Evolutionary conservation across 1,139 yeast species (phyloP), one percentile per base, ranked within the genome.

Genomic region (Magnusiomyces tetraspermus): DNA sequence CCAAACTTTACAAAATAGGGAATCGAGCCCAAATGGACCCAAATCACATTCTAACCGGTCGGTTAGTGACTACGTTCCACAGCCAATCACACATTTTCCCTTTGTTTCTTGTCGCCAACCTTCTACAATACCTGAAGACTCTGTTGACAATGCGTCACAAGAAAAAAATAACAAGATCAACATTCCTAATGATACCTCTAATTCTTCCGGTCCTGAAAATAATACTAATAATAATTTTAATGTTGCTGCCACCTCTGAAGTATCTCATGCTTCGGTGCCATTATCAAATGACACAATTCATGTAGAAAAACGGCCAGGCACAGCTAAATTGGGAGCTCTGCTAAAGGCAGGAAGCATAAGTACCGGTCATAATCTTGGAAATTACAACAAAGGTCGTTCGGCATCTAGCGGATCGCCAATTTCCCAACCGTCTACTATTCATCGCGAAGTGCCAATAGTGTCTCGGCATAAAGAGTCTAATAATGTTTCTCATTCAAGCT

Each of bases 41-140:
- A 33, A 8, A 4, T 8, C 17, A 15, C 17, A 33, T 15, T 38
- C 42, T 10, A 38, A 19, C n/a, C 46, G 56, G n/a, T 50, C 50
- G 6, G 51, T 53, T n/a, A 49, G 53, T 37, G 56, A 53, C n/a
- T 53, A 53, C 22, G 50, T 49, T 11, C 56, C 56, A 10, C 51
- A 47, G 13, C 51, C 51, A 22, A 30, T 37, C 10, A 15, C 50
- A 13, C 44, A 36, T 17, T 22, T 33, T 11, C 19, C 48, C 24
- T 30, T 45, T 31, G 48, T 33, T 31, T 19, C 48, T 45, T 45
- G 22, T 21, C 38, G 15, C 24, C 45, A 17, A 5, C 48, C 19
- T 5, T 24, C 45, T 28, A n/a, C 51, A 36, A 37, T 44, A 40
- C 19, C 33, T 11, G 37, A 28, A 19, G 45, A 49, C n/a, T n/a